phyloP scores from a whole-genome alignment of 495 filamentous ascomycete genomes.

The Xylaria sp. region DNA sequence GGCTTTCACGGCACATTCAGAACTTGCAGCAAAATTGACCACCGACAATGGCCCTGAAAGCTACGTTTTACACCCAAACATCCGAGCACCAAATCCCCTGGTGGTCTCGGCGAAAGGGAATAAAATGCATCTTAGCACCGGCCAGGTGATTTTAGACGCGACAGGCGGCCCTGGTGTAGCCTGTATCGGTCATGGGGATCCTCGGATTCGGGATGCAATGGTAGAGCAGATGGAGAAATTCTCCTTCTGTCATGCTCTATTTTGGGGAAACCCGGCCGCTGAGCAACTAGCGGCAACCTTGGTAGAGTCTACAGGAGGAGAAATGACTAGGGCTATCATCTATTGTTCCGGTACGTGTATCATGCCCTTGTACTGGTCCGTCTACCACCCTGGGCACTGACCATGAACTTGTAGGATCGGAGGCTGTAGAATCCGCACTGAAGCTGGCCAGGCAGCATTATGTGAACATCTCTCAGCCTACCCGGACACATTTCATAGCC shows the following conservation, averaged over 20 bases:
- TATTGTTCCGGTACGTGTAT: constrained; percentile 1
- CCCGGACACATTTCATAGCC: constrained; percentile 66
- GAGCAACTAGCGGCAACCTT: neutral
- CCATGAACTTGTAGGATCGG: constrained; percentile 60
- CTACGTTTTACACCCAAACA: neutral
- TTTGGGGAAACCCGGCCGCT: neutral
- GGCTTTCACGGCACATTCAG: neutral
- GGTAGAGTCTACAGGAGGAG: constrained; percentile 1
- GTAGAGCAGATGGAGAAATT: neutral
- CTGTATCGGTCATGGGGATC: neutral
- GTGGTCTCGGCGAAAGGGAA: neutral
- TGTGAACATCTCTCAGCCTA: constrained; percentile 55
- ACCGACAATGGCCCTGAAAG: neutral
- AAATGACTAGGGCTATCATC: neutral
- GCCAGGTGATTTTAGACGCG: neutral
- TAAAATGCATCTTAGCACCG: neutral
- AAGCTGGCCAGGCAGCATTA: constrained; percentile 76
- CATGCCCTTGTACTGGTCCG: neutral
- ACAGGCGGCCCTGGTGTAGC: neutral
- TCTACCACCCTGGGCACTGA: neutral
- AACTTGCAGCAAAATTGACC: neutral
- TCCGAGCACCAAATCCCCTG: neutral
- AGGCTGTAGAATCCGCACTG: constrained; percentile 74
- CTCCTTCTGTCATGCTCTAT: neutral
- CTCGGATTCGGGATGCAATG: neutral